A percentile compares a stretch with the other conserved stretches of the same genome.
Conservation (phyloP, 2,329 filamentous ascomycete genomes). For the Coniochaeta sp. region DNA sequence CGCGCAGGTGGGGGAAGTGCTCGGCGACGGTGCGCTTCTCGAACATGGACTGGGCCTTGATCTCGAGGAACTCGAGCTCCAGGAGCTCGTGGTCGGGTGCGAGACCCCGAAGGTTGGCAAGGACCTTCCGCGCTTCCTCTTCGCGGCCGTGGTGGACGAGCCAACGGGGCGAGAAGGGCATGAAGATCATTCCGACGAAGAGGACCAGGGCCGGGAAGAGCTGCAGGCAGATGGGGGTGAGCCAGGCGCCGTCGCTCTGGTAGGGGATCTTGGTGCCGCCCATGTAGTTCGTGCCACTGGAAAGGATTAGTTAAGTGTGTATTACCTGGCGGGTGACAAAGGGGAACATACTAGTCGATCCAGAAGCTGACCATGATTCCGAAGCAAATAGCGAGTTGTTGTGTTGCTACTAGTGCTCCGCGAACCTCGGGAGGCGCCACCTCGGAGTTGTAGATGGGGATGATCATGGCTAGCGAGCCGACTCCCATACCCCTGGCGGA, state of each 20-base stretch:
- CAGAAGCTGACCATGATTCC: constrained; percentile 47
- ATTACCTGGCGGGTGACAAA: constrained; percentile 4
- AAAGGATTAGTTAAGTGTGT: constrained; percentile 21
- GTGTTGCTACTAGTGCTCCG: constrained; percentile 45
- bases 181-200: constrained; percentile 65
- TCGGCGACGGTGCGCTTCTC: constrained; percentile 65
- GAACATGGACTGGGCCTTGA: constrained; percentile 71
- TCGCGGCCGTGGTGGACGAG: constrained; percentile 64
- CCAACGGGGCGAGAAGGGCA: constrained; percentile 76
- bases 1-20: constrained; percentile 58
- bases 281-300: constrained; percentile 56
- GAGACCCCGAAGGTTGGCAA: constrained; percentile 58
- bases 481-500: constrained; percentile 51
- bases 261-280: constrained; percentile 39
- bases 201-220: constrained; percentile 60
- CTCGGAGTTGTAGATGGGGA: constrained; percentile 48
- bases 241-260: constrained; percentile 66
- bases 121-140: constrained; percentile 54
- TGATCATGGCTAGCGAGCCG: constrained; percentile 48
- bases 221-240: constrained; percentile 65
- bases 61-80: constrained; percentile 70
- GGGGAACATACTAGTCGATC: constrained; percentile 31
- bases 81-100: constrained; percentile 59
- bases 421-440: constrained; percentile 45
- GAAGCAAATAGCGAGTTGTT: constrained; percentile 51